Evolutionary conservation across 2,329 filamentous ascomycete genomes (phyloP), one percentile per base, ranked within the genome.

Genomic region (Aureobasidium sp.): DNA sequence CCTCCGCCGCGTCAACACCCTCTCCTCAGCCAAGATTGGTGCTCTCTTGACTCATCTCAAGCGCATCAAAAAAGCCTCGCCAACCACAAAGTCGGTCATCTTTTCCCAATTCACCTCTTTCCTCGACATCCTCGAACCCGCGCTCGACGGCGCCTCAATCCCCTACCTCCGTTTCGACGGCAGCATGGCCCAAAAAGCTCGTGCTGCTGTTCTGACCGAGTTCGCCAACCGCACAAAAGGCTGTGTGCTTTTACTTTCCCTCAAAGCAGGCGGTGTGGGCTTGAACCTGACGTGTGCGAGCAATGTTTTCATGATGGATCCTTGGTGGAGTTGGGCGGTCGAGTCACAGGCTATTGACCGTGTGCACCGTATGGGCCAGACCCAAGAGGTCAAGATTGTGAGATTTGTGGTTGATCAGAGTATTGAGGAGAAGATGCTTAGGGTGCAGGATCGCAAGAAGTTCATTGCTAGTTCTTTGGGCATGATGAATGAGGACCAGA

Each of bases 91-190:
- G 75, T 91, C 89, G 0, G 92, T 97, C 25, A 87, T 99, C 36
- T 99, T 99, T 76, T 94, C 89, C 62, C 94, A 99, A 74, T 99
- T 99, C 74, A 99, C 94, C 0, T 95, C 92, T 0, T 99, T 97
- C 74, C 84, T 99, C 67, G 87, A 91, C 66, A 84, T 99, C 14
- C 95, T 99, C 65, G 88, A 91, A 66, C 89, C 91, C 0, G 90
- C 91, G 0, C 82, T 99, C 3, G 73, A 78, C 1, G 83, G 85
- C 45, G 85, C 86, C 15, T 87, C 88, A 42, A 89, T 99, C 70
- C 80, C 82, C 0, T 90, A 87, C 70, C 80, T 97, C n/a, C 89
- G 94, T 6, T 87, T 99, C 44, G 94, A 99, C 72, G 94, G 94
- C 3, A 86, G 87, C 20, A 93, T 97, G 86, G 79, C 87, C 0